Base-by-base conservation (phyloP, 495 filamentous ascomycete species). In the Staphylotrichum longicolle region DNA sequence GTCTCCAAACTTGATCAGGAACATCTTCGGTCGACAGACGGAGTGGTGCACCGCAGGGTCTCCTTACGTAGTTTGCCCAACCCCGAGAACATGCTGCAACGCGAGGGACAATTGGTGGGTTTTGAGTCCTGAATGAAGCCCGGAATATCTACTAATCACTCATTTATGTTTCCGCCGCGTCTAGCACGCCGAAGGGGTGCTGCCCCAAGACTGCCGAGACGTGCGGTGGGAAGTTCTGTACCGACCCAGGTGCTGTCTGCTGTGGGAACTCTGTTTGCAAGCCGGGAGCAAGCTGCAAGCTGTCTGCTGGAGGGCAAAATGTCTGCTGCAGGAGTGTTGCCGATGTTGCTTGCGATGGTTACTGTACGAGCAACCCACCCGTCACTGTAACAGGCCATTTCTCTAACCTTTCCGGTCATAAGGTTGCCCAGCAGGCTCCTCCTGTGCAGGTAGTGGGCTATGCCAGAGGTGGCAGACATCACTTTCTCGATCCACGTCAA, bases 271-370 rank as follows among this genome's bases (percentile, higher is more conserved):
- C 10, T 44, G 53, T n/a, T 9, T 55, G 53, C 53, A 55, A 5
- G 15, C 53, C 37, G 33, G 53, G 53, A 32, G 40, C 37, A 30
- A 33, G 15, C 3, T 55, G 53, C 40, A 55, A 55, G 53, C 5
- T 54, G 15, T 55, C 53, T 42, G 20, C 53, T 30, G 30, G 37
- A 34, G 53, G 53, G 39, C 37, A 30, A 30, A 55, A 33, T 55
- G 53, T 55, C 15, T 55, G 53, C 53, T 55, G 53, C 30, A 55
- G 53, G 27, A 55, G 53, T 55, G 53, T n/a, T 5, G 44, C 37
- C 14, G 53, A 55, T 55, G 53, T 55, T 32, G 37, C 53, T 33
- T 55, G 53, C 6, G 7, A 41, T 44, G 39, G 39, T 15, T 55
- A 44, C 39, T 55, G 53, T 55, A 55, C 39, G 53, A 42, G 35